Percentiles rank a stretch among this genome's conserved stretches.
Conservation (phyloP, 225 moss, liverwort and hornwort species). For the Thuidium tamariscinum region DNA sequence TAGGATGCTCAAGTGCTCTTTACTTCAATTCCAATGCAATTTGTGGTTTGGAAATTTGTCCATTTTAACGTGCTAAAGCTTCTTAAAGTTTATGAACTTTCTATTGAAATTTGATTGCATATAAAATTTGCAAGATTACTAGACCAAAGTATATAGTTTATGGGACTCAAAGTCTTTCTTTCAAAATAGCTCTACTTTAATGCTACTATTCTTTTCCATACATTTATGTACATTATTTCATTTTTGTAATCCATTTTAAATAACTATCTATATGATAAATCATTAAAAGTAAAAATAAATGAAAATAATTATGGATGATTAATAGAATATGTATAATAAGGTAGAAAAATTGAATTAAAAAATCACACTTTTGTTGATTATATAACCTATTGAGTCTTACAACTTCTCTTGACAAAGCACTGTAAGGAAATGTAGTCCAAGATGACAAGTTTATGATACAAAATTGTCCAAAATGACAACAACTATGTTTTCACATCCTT, state of each 20-base stretch:
- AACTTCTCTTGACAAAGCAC: accelerated
- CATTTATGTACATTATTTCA: not conserved
- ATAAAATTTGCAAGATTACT: not conserved
- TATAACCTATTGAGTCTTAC: not conserved
- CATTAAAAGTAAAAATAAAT: not conserved
- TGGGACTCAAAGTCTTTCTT: not conserved
- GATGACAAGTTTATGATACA: no score
- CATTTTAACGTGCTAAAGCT: not conserved
- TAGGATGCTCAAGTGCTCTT: no score
- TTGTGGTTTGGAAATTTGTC: not conserved
- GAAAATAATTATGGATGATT: not conserved
- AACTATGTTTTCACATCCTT: no score
- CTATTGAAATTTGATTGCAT: not conserved
- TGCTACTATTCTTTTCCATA: no score
- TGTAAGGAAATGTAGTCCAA: no score
- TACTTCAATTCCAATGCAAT: not conserved
- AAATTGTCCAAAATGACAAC: no score
- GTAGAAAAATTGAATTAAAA: not conserved
- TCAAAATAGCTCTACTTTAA: not conserved
- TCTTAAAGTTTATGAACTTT: not conserved
- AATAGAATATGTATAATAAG: accelerated
- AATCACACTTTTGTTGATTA: not conserved
- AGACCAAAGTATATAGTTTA: accelerated
- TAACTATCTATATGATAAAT: not conserved
- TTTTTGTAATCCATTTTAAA: not conserved